These are phyloP conservation scores for Gossypium bickii DNA, from an alignment of 345 rosid species.

Conservation along the genomic window DNA sequence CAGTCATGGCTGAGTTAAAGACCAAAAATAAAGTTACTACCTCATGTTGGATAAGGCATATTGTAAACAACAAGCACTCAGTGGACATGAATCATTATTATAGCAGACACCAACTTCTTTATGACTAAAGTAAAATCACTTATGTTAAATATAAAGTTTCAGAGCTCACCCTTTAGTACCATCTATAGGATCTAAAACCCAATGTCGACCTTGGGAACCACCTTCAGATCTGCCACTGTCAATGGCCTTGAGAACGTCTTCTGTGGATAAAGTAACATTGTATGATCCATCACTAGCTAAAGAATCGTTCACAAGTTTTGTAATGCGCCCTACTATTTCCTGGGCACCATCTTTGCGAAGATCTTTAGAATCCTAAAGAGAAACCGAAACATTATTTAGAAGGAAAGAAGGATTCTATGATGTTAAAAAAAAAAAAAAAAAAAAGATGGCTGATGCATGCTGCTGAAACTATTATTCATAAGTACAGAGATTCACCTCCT, in stretches of 20 bases:
- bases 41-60: background rate
- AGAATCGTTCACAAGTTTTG: slow-evolving; percentile 76
- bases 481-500: slow-evolving; percentile 56
- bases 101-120: slow-evolving; percentile 1
- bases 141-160: background rate
- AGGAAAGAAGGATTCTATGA: slow-evolving; percentile 1
- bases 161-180: slow-evolving; percentile 92
- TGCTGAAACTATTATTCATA: background rate
- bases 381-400: background rate
- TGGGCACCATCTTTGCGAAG: slow-evolving; percentile 56
- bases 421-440: background rate
- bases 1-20: background rate
- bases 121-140: background rate
- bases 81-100: background rate
- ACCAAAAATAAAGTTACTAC: background rate
- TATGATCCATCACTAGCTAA: slow-evolving; percentile 57
- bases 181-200: slow-evolving; percentile 98
- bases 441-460: background rate
- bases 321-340: slow-evolving; percentile 66
- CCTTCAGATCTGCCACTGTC: slow-evolving; percentile 86
- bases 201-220: slow-evolving; percentile 81
- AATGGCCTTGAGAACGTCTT: slow-evolving; percentile 69
- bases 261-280: slow-evolving; percentile 43
- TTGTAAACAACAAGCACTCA: background rate
- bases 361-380: slow-evolving; percentile 73